Percentiles rank a stretch among this genome's conserved stretches.
phyloP scores from a whole-genome alignment of 805 yeast genomes.

The Kuraishia borneana region DNA sequence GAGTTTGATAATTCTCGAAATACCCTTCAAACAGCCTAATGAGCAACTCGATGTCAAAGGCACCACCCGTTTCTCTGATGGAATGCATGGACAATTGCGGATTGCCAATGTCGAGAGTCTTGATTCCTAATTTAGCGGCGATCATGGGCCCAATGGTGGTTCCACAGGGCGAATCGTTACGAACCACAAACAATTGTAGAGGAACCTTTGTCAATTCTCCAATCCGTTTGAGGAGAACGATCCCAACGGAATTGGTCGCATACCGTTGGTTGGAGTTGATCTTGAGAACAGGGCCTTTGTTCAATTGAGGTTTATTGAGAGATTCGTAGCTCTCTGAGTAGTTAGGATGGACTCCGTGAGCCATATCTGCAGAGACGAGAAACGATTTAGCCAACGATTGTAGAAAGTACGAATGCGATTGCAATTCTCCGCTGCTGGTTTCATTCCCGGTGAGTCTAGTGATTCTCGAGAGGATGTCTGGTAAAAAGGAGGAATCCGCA shows the following conservation, averaged over 20 bases:
- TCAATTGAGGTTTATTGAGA: conserved; percentile 69
- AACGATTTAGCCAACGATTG: conserved; percentile 69
- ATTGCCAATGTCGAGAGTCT: conserved; percentile 84
- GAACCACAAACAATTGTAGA: conserved; percentile 82
- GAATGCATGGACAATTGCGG: conserved; percentile 93
- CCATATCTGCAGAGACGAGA: conserved; percentile 87
- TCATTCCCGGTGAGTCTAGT: conserved; percentile 34
- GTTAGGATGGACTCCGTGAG: conserved; percentile 96
- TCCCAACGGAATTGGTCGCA: conserved; percentile 87
- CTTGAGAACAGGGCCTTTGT: conserved; percentile 87
- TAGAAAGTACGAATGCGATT: conserved; percentile 24
- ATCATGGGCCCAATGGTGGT: conserved; percentile 94
- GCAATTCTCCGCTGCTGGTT: conserved; percentile 14
- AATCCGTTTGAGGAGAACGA: conserved; percentile 61
- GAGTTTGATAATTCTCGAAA: conserved; percentile 31
- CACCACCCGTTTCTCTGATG: conserved; percentile 83
- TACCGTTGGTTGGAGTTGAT: conserved; percentile 93
- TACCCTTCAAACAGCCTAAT: conserved; percentile 51
- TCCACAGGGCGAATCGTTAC: conserved; percentile 92
- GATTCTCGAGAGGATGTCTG: conserved; percentile 64
- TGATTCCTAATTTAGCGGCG: conserved; percentile 75
- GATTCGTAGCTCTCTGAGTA: conserved; percentile 68
- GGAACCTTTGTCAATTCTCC: conserved; percentile 69
- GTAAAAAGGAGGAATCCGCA: conserved; percentile 86
- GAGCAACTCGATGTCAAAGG: conserved; percentile 57